Percentiles rank a stretch among this genome's conserved stretches.
Conservation (phyloP, 352 stramenopile genomes). For the Pythium periplocum region DNA sequence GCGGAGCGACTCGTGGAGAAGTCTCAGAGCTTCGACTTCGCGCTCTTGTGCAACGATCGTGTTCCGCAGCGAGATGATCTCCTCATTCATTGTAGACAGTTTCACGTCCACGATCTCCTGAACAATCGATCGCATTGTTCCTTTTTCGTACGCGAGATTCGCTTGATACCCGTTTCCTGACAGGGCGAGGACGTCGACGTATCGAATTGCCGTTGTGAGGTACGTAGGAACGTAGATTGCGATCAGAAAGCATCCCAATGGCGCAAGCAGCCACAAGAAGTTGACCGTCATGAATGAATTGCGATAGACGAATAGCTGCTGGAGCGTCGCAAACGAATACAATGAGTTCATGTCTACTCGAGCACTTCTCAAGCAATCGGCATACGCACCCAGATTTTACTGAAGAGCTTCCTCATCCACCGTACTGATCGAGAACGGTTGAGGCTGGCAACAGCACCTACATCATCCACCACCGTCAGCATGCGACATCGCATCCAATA, state of each 20-base stretch:
- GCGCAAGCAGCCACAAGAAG: constrained; percentile 65
- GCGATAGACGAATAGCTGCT: constrained; percentile 33
- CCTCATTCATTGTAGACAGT: constrained; percentile 44
- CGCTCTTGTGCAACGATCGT: constrained; percentile 50
- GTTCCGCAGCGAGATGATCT: constrained; percentile 42
- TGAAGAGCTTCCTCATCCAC: constrained; percentile 19
- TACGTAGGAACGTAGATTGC: constrained; percentile 70
- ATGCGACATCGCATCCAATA: neutral
- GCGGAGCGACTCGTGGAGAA: constrained; percentile 51
- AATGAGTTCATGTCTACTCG: too few species aligned
- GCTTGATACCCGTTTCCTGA: constrained; percentile 26
- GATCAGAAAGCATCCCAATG: constrained; percentile 63
- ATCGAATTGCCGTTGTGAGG: constrained; percentile 57
- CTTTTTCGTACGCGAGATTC: constrained; percentile 35
- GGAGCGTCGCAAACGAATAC: neutral
- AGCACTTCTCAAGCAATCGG: too few species aligned
- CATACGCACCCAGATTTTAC: constrained; percentile 33
- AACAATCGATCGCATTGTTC: constrained; percentile 53
- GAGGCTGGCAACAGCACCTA: constrained; percentile 12
- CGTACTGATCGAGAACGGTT: constrained; percentile 18
- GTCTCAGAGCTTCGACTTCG: constrained; percentile 49
- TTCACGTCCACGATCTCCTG: constrained; percentile 71
- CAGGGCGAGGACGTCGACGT: constrained; percentile 57
- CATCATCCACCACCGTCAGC: neutral
- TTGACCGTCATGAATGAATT: constrained; percentile 77